phyloP scores from a whole-genome alignment of 225 moss, liverwort and hornwort genomes.

The Takakia lepidozioides region DNA sequence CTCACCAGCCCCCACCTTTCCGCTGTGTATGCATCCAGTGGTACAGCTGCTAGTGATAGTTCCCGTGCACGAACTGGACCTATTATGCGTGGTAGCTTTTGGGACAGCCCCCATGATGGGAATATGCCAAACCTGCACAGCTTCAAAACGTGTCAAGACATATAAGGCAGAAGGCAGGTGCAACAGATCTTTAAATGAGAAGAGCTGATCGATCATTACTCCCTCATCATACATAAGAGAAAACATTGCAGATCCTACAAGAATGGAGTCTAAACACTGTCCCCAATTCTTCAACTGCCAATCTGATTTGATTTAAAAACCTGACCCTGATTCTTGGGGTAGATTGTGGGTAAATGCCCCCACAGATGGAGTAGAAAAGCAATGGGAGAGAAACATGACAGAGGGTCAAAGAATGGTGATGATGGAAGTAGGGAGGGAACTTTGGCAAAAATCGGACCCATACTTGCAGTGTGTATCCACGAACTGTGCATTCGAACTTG shows the following conservation, averaged over 20 bases:
- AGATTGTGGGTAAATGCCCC: no score
- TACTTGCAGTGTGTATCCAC: constrained; percentile 97
- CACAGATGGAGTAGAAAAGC: no score
- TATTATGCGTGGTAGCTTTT: constrained; percentile 70
- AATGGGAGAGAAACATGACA: no score
- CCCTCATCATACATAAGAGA: no score
- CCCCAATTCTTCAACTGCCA: neutral
- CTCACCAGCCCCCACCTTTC: constrained; percentile 95
- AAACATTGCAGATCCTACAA: neutral
- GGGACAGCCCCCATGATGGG: constrained; percentile 94
- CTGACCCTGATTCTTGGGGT: no score
- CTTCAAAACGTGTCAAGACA: neutral
- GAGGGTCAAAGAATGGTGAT: no score
- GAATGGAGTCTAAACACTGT: neutral
- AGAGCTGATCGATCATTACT: no score
- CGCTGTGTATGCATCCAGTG: constrained; percentile 74
- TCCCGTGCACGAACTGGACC: constrained; percentile 77
- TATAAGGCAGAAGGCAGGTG: no score
- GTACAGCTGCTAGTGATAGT: constrained; percentile 64
- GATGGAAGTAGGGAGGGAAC: no score
- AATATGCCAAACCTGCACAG: constrained; percentile 82
- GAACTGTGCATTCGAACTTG: constrained; percentile 77
- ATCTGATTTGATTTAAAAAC: no score
- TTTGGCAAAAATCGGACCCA: constrained; percentile 5
- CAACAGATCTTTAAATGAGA: no score